Evolutionary conservation across 495 filamentous ascomycete species (phyloP).

Genomic region (Penicillium coprophilum): DNA sequence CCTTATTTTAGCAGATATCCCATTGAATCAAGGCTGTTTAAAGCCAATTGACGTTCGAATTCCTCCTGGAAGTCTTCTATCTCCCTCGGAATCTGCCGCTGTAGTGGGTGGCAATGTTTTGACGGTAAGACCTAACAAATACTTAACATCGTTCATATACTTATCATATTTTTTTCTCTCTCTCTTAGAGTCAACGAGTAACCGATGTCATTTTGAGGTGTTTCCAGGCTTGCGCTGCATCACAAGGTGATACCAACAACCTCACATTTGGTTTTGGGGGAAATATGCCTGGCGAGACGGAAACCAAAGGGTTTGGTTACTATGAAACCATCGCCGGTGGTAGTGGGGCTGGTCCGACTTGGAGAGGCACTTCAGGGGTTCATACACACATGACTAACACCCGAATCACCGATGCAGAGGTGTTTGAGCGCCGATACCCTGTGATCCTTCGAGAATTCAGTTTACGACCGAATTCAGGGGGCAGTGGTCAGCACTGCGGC

Average conservation of each 20-base stretch:
- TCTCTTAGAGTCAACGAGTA: conserved; percentile 64
- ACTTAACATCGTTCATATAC: background rate
- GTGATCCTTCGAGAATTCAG: conserved; percentile 81
- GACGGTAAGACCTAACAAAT: conserved; percentile 41
- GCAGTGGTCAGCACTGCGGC: conserved; percentile 35
- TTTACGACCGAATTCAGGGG: conserved; percentile 68
- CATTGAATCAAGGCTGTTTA: conserved; percentile 91
- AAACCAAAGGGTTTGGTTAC: conserved; percentile 72
- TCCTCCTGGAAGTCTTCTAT: conserved; percentile 73
- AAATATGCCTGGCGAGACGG: conserved; percentile 27
- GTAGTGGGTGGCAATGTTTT: conserved; percentile 91
- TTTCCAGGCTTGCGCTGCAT: conserved; percentile 83
- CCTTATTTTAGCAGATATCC: conserved; percentile 87
- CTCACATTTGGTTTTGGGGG: conserved; percentile 46
- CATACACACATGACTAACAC: conserved; percentile 97
- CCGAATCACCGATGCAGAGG: conserved; percentile 86
- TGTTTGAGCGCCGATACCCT: conserved; percentile 87
- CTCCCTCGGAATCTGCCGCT: conserved; percentile 73
- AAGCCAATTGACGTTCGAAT: conserved; percentile 80
- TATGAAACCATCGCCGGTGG: conserved; percentile 93
- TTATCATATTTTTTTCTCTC: background rate
- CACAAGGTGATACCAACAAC: conserved; percentile 86
- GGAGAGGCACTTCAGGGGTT: conserved; percentile 84
- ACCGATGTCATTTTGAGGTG: conserved; percentile 87
- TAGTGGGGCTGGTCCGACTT: conserved; percentile 75